Evolutionary conservation across 352 stramenopile species (phyloP), one percentile per base, ranked within the genome.

Genomic region (Phytophthora cryptogea): DNA sequence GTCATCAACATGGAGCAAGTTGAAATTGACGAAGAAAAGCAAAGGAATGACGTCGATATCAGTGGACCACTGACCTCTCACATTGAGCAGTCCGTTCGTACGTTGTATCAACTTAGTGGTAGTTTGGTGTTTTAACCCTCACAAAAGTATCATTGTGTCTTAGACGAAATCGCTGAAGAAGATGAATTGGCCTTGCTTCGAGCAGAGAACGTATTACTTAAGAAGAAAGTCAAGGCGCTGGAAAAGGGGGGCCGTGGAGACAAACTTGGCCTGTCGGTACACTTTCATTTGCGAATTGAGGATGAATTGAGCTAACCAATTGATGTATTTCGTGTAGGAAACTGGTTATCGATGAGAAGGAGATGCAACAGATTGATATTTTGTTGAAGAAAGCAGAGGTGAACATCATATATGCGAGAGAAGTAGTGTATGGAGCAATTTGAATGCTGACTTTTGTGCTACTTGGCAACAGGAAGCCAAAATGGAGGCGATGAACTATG

Each of bases 361-460:
- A 90, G 37, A 74, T 94, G 36, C 65, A 87, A 28, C 77, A 83
- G 33, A 91, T 94, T 46, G 80, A 92, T 26, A 59, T 69, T n/a
- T 33, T 94, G n/a, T 59, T 94, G 14, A 83, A 86, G 63, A 89
- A 85, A 74, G 85, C 85, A 35, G 79, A 89, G 52, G 74, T 80
- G 32, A 6, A n/a, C 9, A 6, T 28, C 8, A 11, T 27, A 1
- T 32, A 23, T 23, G 20, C 20, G 20, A 23, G 20, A 23, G 20
- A 23, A 23, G 20, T 23, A 23, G 20, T 23, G 20, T 23, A 2
- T 53, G 33, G 33, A 17, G 33, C 33, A 7, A 39, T 39, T 1
- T 39, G 33, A 39, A 41, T 14, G 10, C 13, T 5, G 14, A 41
- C n/a, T 23, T 23, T 36, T n/a, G 5, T 13, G 9, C 0, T 36